Evolutionary conservation across 805 yeast genomes (phyloP).

Genomic region (Starmerella stigmatis): DNA sequence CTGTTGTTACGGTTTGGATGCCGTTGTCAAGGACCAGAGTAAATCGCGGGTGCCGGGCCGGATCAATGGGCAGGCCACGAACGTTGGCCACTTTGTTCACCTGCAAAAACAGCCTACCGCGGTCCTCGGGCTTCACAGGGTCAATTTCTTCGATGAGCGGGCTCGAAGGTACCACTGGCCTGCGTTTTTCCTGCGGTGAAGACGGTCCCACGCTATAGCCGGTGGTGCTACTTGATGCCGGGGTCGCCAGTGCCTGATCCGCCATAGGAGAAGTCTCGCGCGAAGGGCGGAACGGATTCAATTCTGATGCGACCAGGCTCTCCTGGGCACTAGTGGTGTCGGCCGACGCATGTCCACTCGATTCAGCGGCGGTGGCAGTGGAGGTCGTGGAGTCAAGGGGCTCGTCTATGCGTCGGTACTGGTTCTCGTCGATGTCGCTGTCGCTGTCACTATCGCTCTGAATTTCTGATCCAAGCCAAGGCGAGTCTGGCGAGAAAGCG

Average conservation of each 20-base stretch:
- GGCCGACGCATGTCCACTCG: no score
- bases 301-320: neutral
- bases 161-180: neutral
- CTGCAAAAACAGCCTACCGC: constrained; percentile 26
- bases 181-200: neutral
- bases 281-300: constrained; percentile 15
- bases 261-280: neutral
- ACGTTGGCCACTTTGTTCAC: constrained; percentile 23
- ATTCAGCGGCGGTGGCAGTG: no score
- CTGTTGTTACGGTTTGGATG: constrained; percentile 26
- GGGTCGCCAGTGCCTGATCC: neutral
- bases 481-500: constrained; percentile 23
- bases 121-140: constrained; percentile 24
- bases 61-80: constrained; percentile 24
- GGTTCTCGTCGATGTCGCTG: neutral
- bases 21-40: constrained; percentile 26
- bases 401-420: no score
- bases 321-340: neutral
- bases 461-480: constrained; percentile 18
- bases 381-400: no score
- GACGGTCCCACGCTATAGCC: no score
- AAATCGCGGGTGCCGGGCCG: constrained; percentile 24
- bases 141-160: constrained; percentile 20
- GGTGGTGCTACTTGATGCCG: no score
- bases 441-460: neutral